These are phyloP conservation scores for Inga oerstediana DNA, from an alignment of 306 rosid species.

Conservation along the genomic window DNA sequence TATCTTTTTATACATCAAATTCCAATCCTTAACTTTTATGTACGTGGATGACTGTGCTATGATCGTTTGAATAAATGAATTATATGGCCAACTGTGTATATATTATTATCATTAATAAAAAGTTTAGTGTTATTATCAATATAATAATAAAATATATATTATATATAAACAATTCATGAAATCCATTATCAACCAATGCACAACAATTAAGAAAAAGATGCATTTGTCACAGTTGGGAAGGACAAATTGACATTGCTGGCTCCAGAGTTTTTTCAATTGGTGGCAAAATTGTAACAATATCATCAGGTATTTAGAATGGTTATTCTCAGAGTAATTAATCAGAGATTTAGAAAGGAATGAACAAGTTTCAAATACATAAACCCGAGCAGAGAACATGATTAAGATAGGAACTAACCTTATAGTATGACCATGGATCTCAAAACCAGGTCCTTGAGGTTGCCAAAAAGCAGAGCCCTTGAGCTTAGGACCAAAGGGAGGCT, in stretches of 20 bases:
- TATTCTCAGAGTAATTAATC: not conserved
- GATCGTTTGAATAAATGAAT: not conserved
- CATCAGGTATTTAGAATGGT: not conserved
- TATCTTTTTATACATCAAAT: too few relatives aligned
- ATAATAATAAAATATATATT: too few relatives aligned
- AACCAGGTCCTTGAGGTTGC: constrained; percentile 36
- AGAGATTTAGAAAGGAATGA: not conserved
- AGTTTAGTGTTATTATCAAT: not conserved
- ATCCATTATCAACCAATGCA: too few relatives aligned
- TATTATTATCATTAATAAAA: not conserved
- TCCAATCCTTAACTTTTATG: not conserved
- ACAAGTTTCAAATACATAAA: not conserved
- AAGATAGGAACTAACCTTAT: constrained; percentile 31
- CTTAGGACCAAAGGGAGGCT: constrained; percentile 41
- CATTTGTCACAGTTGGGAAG: too few relatives aligned
- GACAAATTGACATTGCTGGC: not conserved
- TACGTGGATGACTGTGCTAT: not conserved
- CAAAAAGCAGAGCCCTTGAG: not conserved
- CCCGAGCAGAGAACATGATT: not conserved
- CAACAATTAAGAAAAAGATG: too few relatives aligned
- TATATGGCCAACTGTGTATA: not conserved
- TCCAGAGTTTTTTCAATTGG: not conserved
- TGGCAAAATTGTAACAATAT: not conserved
- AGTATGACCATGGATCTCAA: constrained; percentile 33
- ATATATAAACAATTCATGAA: too few relatives aligned